Base-by-base conservation (phyloP, 495 filamentous ascomycete genomes). In the Terfezia claveryi region DNA sequence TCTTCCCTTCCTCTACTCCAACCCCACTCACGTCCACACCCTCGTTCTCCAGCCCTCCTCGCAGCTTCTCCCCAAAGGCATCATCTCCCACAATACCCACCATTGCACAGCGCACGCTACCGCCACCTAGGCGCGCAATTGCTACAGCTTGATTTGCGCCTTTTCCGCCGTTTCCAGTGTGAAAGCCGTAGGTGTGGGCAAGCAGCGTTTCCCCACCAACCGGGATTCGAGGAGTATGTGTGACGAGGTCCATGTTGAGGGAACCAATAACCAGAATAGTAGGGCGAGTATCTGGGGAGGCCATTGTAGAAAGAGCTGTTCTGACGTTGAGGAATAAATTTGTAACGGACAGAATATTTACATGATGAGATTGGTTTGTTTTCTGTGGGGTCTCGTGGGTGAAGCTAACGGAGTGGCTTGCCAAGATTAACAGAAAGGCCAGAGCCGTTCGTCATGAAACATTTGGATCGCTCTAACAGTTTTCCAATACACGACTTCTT, bases 111-210 rank as follows among this genome's bases (percentile, higher is more conserved):
- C 17, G 12, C 14, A 46, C 41, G 14, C 3, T 46, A 20, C 17
- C 41, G 14, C 41, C 41, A 9, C 41, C 41, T 5, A 46, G 41
- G 14, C 41, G 12, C 41, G 41, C 41, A 20, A 46, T 46, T 14
- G 89, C 89, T 46, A 94, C 83, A 50, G 87, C 87, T 70, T 96
- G 91, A 72, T 98, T 98, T 37, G 87, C 86, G 57, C 91, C 91
- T 70, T 98, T 98, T 46, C 91, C 91, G 54, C 91, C 91, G 12
- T 80, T 78, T 51, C 82, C 87, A 46, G 78, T 83, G 64, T 51
- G 23, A 11, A 51, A 51, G 11, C 50, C 16, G 23, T 23, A 51
- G 5, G 50, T 51, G 50, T 51, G 11, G 50, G 50, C n/a, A 51
- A 23, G 50, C 4, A 51, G 75, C 4, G 91, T 98, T 63, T 98